Base-by-base conservation (phyloP, 2,329 filamentous ascomycete genomes). In the Xylaria multiplex region DNA sequence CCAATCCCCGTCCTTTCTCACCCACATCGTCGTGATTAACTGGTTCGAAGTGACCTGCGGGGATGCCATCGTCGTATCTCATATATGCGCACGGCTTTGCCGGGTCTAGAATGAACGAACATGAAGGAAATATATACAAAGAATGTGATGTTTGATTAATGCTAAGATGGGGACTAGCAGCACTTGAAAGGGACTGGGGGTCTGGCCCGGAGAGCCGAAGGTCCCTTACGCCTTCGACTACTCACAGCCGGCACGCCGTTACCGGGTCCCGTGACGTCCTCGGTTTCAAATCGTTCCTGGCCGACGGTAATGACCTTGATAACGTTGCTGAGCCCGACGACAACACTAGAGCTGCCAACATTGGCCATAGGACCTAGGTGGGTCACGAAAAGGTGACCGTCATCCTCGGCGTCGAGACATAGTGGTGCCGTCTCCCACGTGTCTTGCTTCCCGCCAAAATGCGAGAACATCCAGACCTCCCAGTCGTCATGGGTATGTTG, bases 281-380 rank as follows among this genome's bases (percentile, higher is more conserved):
- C 76, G 16, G 73, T 79, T 49, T 89, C 87, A 71, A 90, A 91
- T 37, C 86, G 81, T 73, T 91, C 90, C 68, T 87, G 84, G 6
- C 90, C 90, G 6, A 90, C 81, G 1, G 86, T 87, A 62, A 93
- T 84, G 57, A 93, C 80, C 78, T 93, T 93, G 72, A 93, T 83
- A 1, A 87, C 83, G 70, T 93, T 91, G 13, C 91, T 92, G 65
- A 93, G 88, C 0, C 86, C 90, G 35, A 94, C 85, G 0, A 88
- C 91, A 2, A 92, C 83, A 57, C 89, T 90, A 52, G 84, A 83
- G 54, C 85, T 84, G 13, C 91, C 91, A 1, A 93, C 79, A 59
- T 81, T 81, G 1, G 83, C 82, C 63, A 91, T 86, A 0, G 91
- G 91, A 0, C 91, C 92, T 1, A 91, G 80, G 52, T 84, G 83